These are phyloP conservation scores for Xerocomellus dryophilus DNA, from an alignment of 768 basidiomycete genomes.

Conservation along the genomic window DNA sequence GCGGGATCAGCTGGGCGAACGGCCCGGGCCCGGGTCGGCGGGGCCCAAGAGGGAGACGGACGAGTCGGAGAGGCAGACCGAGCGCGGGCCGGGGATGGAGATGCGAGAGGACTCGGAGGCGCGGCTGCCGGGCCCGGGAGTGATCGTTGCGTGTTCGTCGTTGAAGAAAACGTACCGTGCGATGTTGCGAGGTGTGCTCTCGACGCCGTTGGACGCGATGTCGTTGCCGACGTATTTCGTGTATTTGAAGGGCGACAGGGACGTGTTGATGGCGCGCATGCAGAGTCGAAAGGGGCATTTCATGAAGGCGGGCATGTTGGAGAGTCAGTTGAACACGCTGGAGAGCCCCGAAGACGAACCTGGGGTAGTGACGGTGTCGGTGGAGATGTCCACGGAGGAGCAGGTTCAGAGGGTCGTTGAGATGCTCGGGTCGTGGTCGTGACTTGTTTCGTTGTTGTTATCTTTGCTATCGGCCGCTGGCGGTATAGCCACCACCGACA, in stretches of 20 bases:
- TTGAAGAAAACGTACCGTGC: slow-evolving; percentile 80
- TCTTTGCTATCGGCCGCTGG: too few species aligned
- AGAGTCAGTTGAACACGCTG: slow-evolving; percentile 69
- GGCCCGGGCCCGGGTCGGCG: background rate
- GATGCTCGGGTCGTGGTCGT: background rate
- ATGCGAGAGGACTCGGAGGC: too few species aligned
- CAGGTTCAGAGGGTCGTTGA: slow-evolving; percentile 47
- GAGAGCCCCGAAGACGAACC: slow-evolving; percentile 68
- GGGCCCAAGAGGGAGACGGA: too few species aligned
- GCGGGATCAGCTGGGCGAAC: background rate
- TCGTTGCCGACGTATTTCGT: slow-evolving; percentile 71
- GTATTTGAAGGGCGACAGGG: slow-evolving; percentile 62
- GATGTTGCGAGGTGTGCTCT: slow-evolving; percentile 48
- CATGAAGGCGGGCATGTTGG: slow-evolving; percentile 81
- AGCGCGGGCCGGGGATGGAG: background rate
- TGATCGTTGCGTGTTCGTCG: slow-evolving; percentile 87
- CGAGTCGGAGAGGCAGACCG: too few species aligned
- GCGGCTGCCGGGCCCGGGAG: too few species aligned
- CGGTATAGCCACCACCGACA: background rate
- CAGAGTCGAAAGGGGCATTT: slow-evolving; percentile 66
- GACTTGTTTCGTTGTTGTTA: background rate
- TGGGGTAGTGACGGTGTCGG: slow-evolving; percentile 61
- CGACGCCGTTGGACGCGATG: too few species aligned
- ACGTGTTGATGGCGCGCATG: slow-evolving; percentile 63
- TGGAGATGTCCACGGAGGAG: slow-evolving; percentile 50